These are phyloP conservation scores for Rhizoclosmatium globosum DNA, from an alignment of 192 early-diverging fungal species.

Conservation along the genomic window DNA sequence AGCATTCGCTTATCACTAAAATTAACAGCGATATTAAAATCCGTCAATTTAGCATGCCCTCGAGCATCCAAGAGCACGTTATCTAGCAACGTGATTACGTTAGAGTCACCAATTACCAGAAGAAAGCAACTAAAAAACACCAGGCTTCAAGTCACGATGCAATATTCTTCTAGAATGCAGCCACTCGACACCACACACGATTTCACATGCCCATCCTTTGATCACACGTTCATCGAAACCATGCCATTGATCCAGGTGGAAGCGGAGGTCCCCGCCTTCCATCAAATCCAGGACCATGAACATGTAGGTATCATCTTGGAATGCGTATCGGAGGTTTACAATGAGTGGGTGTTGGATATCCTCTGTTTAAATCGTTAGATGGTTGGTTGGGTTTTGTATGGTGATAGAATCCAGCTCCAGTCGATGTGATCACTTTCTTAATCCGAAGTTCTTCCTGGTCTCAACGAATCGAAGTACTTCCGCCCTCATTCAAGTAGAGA, in stretches of 20 bases:
- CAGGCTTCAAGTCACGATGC: conserved; percentile 57
- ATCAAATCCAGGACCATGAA: conserved; percentile 61
- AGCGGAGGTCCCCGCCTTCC: conserved; percentile 67
- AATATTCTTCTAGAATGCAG: conserved; percentile 55
- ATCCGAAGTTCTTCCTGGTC: too few species aligned
- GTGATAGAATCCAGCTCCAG: too few species aligned
- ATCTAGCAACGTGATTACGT: conserved; percentile 40
- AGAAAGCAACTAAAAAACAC: conserved; percentile 13
- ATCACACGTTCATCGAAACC: conserved; percentile 53
- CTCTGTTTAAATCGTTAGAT: too few species aligned
- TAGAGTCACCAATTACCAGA: background rate
- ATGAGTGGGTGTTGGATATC: conserved; percentile 87
- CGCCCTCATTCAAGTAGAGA: too few species aligned
- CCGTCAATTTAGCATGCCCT: conserved; percentile 63
- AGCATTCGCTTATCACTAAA: conserved; percentile 43
- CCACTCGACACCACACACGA: conserved; percentile 51
- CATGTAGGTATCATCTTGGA: conserved; percentile 70
- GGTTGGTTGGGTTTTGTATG: too few species aligned
- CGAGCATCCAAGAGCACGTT: conserved; percentile 61
- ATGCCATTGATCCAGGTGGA: conserved; percentile 54
- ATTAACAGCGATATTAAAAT: conserved; percentile 66
- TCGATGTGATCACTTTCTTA: too few species aligned
- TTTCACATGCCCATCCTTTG: conserved; percentile 53
- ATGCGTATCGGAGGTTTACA: conserved; percentile 71
- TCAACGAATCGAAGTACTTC: too few species aligned